These are phyloP conservation scores for Strigomonas culicis DNA, from an alignment of 208 protist species.

Conservation along the genomic window DNA sequence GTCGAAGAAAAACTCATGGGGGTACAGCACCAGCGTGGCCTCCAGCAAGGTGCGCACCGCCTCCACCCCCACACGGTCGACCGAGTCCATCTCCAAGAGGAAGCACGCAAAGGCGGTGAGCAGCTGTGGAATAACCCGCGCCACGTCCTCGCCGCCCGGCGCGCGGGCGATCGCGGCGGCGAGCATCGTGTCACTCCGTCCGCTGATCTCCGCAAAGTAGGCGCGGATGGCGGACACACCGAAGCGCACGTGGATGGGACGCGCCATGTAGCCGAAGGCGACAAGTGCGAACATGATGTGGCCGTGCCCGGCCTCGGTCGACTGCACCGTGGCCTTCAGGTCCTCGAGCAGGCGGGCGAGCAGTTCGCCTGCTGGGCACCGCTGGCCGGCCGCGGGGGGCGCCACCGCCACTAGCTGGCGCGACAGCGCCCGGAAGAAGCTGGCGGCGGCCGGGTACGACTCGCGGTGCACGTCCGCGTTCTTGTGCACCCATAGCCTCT, in stretches of 20 bases:
- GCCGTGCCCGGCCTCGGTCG: not conserved
- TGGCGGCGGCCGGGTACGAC: slow-evolving; percentile 27
- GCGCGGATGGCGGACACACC: slow-evolving; percentile 10
- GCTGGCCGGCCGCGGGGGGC: not conserved
- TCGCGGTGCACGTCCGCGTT: slow-evolving; percentile 49
- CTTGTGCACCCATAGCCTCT: slow-evolving; percentile 39
- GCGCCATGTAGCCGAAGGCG: slow-evolving; percentile 28
- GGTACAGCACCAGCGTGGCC: slow-evolving; percentile 23
- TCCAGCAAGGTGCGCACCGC: slow-evolving; percentile 14
- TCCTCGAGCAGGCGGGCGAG: slow-evolving; percentile 14
- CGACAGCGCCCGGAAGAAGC: slow-evolving; percentile 35
- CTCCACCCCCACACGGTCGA: slow-evolving; percentile 12
- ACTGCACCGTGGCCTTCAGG: slow-evolving; percentile 9
- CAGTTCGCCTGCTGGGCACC: not conserved
- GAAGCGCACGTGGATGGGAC: slow-evolving; percentile 16
- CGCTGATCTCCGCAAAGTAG: slow-evolving; percentile 17
- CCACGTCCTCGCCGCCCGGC: slow-evolving; percentile 15
- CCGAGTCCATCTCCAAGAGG: slow-evolving; percentile 22
- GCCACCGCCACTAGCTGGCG: slow-evolving; percentile 8
- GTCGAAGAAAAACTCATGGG: slow-evolving; percentile 20
- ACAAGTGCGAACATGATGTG: slow-evolving; percentile 31
- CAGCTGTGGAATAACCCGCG: slow-evolving; percentile 25
- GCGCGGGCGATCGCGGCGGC: not conserved
- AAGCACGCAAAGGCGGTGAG: slow-evolving; percentile 30
- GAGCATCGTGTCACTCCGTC: slow-evolving; percentile 20